phyloP scores from a whole-genome alignment of 257 asterid species.

The Marsdenia floribunda region DNA sequence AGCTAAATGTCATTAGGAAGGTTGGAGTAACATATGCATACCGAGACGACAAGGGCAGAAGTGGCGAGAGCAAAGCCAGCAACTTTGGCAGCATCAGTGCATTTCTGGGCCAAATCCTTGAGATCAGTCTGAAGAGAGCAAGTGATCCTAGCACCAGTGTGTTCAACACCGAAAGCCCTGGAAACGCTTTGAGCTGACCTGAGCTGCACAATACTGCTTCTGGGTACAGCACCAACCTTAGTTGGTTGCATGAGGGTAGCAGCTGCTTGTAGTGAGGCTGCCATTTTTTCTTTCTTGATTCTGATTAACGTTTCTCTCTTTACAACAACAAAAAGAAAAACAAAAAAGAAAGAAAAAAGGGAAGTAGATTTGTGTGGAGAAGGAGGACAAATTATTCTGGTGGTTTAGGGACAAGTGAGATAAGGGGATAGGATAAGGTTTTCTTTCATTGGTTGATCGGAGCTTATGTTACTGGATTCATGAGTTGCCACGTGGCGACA shows the following conservation, averaged over 20 bases:
- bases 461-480: slow-evolving; percentile 20
- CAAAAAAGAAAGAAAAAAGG: not conserved
- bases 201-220: slow-evolving; percentile 43
- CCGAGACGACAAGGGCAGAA: slow-evolving; percentile 90
- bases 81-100: slow-evolving; percentile 83
- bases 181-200: slow-evolving; percentile 47
- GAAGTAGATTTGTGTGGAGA: slow-evolving; percentile 18
- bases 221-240: slow-evolving; percentile 53
- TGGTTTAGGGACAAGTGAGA: slow-evolving; percentile 45
- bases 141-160: slow-evolving; percentile 39
- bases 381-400: slow-evolving; percentile 27
- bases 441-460: slow-evolving; percentile 46
- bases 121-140: slow-evolving; percentile 82
- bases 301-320: not conserved
- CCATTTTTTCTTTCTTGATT: slow-evolving; percentile 43
- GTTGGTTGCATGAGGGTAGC: slow-evolving; percentile 88
- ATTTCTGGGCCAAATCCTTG: slow-evolving; percentile 73
- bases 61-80: slow-evolving; percentile 98
- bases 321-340: slow-evolving; percentile 16
- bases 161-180: slow-evolving; percentile 67
- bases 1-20: not conserved
- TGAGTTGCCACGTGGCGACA: slow-evolving; percentile 43
- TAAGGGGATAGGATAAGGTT: slow-evolving; percentile 71
- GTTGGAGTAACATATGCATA: slow-evolving; percentile 13
- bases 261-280: slow-evolving; percentile 82